phyloP scores from a whole-genome alignment of 495 filamentous ascomycete species.

The Lasiosphaeriaceae sp. region DNA sequence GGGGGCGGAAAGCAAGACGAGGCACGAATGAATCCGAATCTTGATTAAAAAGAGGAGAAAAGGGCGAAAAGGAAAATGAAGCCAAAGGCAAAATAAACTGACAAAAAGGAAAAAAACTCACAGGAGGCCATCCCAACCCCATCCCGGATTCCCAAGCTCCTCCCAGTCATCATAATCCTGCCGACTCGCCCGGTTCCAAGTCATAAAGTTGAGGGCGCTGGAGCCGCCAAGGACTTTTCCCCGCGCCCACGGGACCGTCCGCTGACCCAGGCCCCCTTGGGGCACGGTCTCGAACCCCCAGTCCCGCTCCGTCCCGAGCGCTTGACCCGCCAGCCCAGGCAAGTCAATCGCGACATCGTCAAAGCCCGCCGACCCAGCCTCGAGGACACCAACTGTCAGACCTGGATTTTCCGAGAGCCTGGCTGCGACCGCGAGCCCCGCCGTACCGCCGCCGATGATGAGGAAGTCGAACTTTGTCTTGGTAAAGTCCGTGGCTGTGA shows the following conservation, averaged over 20 bases:
- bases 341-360: conserved; percentile 42
- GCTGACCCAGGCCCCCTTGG: conserved; percentile 39
- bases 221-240: conserved; percentile 52
- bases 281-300: conserved; percentile 49
- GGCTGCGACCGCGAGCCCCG: conserved; percentile 52
- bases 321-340: conserved; percentile 32
- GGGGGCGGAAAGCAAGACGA: too few relatives aligned
- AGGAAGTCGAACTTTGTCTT: conserved; percentile 70
- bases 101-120: conserved; percentile 13
- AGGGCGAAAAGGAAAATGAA: too few relatives aligned
- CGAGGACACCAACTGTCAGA: conserved; percentile 48
- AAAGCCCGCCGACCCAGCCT: conserved; percentile 45
- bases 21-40: too few relatives aligned
- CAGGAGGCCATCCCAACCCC: conserved; percentile 54
- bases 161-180: conserved; percentile 58
- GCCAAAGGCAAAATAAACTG: too few relatives aligned
- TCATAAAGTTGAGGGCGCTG: conserved; percentile 44
- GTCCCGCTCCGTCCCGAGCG: conserved; percentile 46
- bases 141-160: conserved; percentile 50
- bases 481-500: conserved; percentile 30
- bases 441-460: conserved; percentile 52
- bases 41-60: too few relatives aligned
- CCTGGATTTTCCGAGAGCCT: conserved; percentile 46
- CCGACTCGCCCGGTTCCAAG: conserved; percentile 52
- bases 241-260: conserved; percentile 34